Evolutionary conservation across 495 filamentous ascomycete species (phyloP).

Genomic region (Cladorrhinum samala): DNA sequence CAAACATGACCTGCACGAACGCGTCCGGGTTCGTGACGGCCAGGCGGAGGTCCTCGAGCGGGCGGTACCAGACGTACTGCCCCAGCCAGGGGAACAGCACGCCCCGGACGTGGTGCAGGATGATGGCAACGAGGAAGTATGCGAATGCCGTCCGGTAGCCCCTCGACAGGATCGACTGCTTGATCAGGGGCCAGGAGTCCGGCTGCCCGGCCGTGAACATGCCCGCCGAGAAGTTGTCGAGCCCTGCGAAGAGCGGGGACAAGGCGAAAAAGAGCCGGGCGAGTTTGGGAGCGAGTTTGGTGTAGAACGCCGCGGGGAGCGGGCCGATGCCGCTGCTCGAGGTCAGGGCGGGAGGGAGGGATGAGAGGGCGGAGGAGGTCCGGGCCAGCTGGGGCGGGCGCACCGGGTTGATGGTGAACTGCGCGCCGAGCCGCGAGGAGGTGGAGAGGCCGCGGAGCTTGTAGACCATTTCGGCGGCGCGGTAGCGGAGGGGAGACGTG

Average conservation of each 20-base stretch:
- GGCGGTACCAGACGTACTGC: slow-evolving; percentile 3
- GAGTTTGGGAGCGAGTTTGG: not conserved
- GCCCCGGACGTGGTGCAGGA: slow-evolving; percentile 22
- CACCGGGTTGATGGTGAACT: not conserved
- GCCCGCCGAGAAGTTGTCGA: not conserved
- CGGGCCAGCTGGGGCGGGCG: not conserved
- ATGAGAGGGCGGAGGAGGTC: not conserved
- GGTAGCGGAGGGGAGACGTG: not conserved
- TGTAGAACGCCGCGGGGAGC: no score
- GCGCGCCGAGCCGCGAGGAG: no score
- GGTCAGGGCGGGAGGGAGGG: no score
- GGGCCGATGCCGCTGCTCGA: no score
- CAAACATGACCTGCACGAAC: slow-evolving; percentile 17
- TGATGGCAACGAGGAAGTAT: slow-evolving; percentile 15
- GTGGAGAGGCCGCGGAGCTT: not conserved
- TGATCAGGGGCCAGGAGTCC: slow-evolving; percentile 9
- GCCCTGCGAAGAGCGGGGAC: not conserved
- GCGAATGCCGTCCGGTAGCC: slow-evolving; percentile 8
- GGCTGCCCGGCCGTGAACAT: no score
- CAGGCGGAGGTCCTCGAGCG: slow-evolving; percentile 22
- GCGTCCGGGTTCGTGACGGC: slow-evolving; percentile 17
- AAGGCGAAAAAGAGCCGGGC: not conserved
- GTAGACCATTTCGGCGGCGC: not conserved
- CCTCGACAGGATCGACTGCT: slow-evolving; percentile 5
- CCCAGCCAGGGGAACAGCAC: slow-evolving; percentile 12